Evolutionary conservation across 192 early-diverging fungal species (phyloP).

Genomic region (Linnemannia schmuckeri): DNA sequence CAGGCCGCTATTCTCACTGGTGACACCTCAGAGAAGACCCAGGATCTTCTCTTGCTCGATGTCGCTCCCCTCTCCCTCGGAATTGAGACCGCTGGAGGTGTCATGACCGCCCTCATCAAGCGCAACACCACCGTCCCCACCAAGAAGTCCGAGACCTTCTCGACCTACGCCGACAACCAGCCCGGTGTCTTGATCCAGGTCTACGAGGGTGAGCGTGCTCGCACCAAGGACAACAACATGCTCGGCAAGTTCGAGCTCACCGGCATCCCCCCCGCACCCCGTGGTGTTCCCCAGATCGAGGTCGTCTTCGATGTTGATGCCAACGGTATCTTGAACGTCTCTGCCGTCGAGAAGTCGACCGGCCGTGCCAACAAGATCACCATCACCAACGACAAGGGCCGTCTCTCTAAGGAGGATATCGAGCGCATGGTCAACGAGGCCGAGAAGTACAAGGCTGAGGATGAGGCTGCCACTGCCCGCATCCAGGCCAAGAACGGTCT

Average conservation of each 20-base stretch:
- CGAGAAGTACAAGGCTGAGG: conserved; percentile 87
- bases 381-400: conserved; percentile 99
- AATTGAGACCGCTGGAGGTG: conserved; percentile 98
- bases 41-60: conserved; percentile 94
- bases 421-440: conserved; percentile 87
- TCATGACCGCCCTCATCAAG: conserved; percentile 98
- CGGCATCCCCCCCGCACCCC: conserved; percentile 96
- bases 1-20: conserved; percentile 98
- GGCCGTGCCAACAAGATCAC: conserved; percentile 97
- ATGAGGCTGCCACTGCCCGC: conserved; percentile 92
- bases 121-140: conserved; percentile 98
- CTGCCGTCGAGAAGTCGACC: conserved; percentile 94
- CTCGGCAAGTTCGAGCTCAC: conserved; percentile 98
- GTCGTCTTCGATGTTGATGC: conserved; percentile 97
- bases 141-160: conserved; percentile 99
- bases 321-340: conserved; percentile 98
- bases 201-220: conserved; percentile 97
- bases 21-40: conserved; percentile 96
- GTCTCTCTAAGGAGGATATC: conserved; percentile 98
- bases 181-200: conserved; percentile 98
- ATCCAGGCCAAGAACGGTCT: conserved; percentile 94
- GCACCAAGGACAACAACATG: conserved; percentile 98
- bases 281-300: conserved; percentile 97
- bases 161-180: conserved; percentile 99
- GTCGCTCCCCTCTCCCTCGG: conserved; percentile 97